Conservation (phyloP, 1,284 basidiomycete species). For the Rhodofomes roseus region DNA sequence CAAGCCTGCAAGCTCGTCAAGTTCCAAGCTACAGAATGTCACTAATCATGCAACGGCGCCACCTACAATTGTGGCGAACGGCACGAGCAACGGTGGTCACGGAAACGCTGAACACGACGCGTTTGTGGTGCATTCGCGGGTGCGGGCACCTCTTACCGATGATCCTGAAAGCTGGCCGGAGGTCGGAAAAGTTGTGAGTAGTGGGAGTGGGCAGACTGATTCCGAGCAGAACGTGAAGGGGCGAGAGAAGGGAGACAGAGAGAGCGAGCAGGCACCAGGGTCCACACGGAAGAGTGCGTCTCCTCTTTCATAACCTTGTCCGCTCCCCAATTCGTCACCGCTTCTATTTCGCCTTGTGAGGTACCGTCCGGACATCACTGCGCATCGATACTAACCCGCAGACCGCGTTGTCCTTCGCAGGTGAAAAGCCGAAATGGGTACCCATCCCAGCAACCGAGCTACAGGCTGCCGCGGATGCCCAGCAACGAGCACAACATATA, state of each 20-base stretch:
- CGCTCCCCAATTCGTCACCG: constrained; percentile 6
- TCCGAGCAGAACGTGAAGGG: constrained; percentile 21
- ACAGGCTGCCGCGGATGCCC: constrained; percentile 49
- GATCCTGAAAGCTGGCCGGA: constrained; percentile 48
- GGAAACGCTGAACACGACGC: constrained; percentile 35
- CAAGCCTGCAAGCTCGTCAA: constrained; percentile 2
- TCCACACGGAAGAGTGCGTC: constrained; percentile 48
- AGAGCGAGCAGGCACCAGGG: constrained; percentile 23
- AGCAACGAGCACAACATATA: constrained; percentile 22
- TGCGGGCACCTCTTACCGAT: constrained; percentile 19
- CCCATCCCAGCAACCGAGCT: constrained; percentile 53
- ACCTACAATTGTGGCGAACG: constrained; percentile 4
- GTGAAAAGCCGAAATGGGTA: constrained; percentile 59
- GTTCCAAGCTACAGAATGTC: constrained; percentile 7
- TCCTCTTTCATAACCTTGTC: constrained; percentile 15
- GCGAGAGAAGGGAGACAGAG: constrained; percentile 20
- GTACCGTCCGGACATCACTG: constrained; percentile 1
- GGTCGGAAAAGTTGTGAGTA: constrained; percentile 33
- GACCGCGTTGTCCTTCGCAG: constrained; percentile 24
- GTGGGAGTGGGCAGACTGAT: constrained; percentile 16
- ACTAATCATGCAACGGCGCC: background rate
- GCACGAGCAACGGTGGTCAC: background rate
- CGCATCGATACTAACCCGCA: constrained; percentile 12
- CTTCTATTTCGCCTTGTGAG: background rate
- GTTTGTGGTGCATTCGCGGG: constrained; percentile 34